Conservation (phyloP, 2,329 filamentous ascomycete genomes). For the Penicillium sp. region DNA sequence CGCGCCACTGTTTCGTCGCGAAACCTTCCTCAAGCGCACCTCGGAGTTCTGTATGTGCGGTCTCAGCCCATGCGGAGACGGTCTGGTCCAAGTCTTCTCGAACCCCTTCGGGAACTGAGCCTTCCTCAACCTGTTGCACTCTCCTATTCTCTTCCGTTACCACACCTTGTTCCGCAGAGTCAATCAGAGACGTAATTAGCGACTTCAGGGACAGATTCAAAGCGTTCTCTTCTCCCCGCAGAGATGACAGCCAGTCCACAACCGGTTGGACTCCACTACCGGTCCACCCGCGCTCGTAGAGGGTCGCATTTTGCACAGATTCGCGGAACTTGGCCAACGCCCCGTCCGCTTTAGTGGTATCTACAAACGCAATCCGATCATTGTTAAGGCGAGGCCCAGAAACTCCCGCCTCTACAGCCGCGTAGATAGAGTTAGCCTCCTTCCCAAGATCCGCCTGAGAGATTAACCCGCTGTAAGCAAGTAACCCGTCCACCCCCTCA, state of each 20-base stretch:
- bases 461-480: conserved; percentile 41
- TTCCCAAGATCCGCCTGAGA: conserved; percentile 36
- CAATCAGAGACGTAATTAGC: conserved; percentile 70
- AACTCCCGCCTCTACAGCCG: conserved; percentile 52
- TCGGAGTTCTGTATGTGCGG: conserved; percentile 81
- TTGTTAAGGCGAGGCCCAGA: conserved; percentile 40
- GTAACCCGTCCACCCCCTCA: conserved; percentile 71
- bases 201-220: conserved; percentile 70
- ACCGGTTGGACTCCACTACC: conserved; percentile 71
- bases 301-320: conserved; percentile 70
- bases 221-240: conserved; percentile 42
- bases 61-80: conserved; percentile 75
- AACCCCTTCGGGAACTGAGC: conserved; percentile 48
- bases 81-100: conserved; percentile 60
- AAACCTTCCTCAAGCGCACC: conserved; percentile 80
- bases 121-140: conserved; percentile 34
- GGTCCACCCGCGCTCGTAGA: conserved; percentile 77
- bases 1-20: conserved; percentile 74
- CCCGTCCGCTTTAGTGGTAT: conserved; percentile 65
- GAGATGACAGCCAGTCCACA: conserved; percentile 64
- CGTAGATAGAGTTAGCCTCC: conserved; percentile 39
- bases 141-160: conserved; percentile 34
- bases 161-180: conserved; percentile 42
- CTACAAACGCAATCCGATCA: conserved; percentile 58
- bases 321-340: conserved; percentile 72